Percentiles rank a stretch among this genome's conserved stretches.
phyloP scores from a whole-genome alignment of 345 rosid species.

The Syzygium aromaticum region DNA sequence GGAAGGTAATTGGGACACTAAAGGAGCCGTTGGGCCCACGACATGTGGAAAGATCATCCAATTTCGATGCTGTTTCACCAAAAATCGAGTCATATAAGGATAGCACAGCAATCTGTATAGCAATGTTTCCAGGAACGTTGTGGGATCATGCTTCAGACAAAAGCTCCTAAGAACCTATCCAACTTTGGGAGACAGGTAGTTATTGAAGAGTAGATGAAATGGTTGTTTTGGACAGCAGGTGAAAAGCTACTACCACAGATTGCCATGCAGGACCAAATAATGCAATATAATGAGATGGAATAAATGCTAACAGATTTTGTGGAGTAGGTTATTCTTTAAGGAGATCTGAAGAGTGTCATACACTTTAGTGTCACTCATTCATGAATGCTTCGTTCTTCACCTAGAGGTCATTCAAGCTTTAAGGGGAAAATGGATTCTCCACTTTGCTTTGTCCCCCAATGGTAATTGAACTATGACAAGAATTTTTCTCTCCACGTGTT shows the following conservation, averaged over 20 bases:
- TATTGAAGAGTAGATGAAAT: constrained; percentile 39
- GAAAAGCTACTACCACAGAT: constrained; percentile 4
- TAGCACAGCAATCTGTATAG: background rate
- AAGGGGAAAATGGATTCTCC: background rate
- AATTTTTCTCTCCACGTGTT: background rate
- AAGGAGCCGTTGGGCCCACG: constrained; percentile 1
- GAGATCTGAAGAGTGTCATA: background rate
- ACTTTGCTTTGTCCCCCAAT: background rate
- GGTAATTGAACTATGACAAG: background rate
- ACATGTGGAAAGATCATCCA: background rate
- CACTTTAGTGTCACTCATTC: constrained; percentile 7
- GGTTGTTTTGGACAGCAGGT: constrained; percentile 23
- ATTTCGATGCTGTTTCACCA: background rate
- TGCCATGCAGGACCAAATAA: constrained; percentile 4
- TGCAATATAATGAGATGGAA: background rate
- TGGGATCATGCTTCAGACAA: background rate
- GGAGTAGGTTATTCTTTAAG: background rate
- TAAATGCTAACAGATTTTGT: constrained; percentile 1
- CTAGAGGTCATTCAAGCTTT: background rate
- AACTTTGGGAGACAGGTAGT: constrained; percentile 33
- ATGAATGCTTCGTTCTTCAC: constrained; percentile 11
- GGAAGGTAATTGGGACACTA: background rate
- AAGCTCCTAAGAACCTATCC: constrained; percentile 2
- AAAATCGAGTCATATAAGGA: constrained; percentile 14
- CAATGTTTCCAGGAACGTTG: background rate